These are phyloP conservation scores for Aristolochia fimbriata DNA, from an alignment of 164 flowering plant genomes.

Conservation along the genomic window DNA sequence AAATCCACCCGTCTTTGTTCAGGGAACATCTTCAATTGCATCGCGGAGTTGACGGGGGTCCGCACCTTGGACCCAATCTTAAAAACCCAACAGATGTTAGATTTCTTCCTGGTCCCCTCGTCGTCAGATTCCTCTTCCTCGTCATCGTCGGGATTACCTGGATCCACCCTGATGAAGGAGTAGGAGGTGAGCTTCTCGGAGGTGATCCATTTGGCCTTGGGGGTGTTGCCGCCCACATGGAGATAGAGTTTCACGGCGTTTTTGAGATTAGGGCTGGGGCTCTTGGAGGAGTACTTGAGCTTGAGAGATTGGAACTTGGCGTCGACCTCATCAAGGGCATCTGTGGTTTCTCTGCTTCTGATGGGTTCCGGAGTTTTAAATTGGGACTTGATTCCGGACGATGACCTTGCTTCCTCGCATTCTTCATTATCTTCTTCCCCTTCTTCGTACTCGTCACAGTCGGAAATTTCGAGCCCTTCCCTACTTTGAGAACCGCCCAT, in stretches of 20 bases:
- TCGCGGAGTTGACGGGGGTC: slow-evolving; percentile 27
- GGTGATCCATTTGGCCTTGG: slow-evolving; percentile 69
- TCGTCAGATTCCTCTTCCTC: slow-evolving; percentile 13
- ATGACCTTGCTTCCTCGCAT: neutral
- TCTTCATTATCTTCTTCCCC: neutral
- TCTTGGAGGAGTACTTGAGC: no score
- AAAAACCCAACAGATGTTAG: slow-evolving; percentile 39
- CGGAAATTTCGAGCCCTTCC: slow-evolving; percentile 9
- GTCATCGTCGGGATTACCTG: slow-evolving; percentile 22
- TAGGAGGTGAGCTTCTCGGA: slow-evolving; percentile 58
- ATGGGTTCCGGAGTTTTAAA: neutral
- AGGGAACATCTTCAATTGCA: slow-evolving; percentile 55
- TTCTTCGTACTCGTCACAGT: slow-evolving; percentile 4
- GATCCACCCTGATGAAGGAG: slow-evolving; percentile 28
- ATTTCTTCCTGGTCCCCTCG: slow-evolving; percentile 7
- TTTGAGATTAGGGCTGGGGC: slow-evolving; percentile 17
- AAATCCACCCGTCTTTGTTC: slow-evolving; percentile 70
- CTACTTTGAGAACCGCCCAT: slow-evolving; percentile 11
- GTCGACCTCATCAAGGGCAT: slow-evolving; percentile 58
- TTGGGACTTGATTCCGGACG: no score
- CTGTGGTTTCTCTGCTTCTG: neutral
- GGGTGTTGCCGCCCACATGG: slow-evolving; percentile 53
- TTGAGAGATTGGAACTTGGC: slow-evolving; percentile 48
- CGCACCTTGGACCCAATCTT: slow-evolving; percentile 43
- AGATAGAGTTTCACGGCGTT: slow-evolving; percentile 70